Conservation (phyloP, 2,329 filamentous ascomycete genomes). For the Neonectria faginata region DNA sequence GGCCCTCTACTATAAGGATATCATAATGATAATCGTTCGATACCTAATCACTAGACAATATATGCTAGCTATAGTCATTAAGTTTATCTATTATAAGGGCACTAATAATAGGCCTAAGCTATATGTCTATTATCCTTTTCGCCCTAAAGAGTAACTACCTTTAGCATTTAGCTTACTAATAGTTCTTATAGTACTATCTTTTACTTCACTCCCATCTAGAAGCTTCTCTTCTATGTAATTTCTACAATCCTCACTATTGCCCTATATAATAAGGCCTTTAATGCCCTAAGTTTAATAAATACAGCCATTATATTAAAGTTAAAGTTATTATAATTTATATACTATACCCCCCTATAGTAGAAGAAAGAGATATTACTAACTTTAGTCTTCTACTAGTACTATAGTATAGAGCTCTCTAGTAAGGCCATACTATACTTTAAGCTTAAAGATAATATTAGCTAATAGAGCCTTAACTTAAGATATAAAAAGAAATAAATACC, state of each 20-base stretch:
- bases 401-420: neutral
- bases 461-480: neutral
- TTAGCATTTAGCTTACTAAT: slow-evolving; percentile 1
- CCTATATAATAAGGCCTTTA: neutral
- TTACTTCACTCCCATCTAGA: neutral
- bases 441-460: neutral
- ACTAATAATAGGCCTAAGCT: slow-evolving; percentile 46
- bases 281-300: neutral
- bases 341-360: neutral
- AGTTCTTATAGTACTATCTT: slow-evolving; percentile 16
- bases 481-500: neutral
- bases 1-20: slow-evolving; percentile 48
- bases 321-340: neutral
- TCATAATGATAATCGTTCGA: slow-evolving; percentile 46
- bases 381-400: neutral
- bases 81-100: slow-evolving; percentile 48
- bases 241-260: neutral
- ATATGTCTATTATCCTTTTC: slow-evolving; percentile 30
- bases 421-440: neutral
- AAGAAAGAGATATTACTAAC: neutral
- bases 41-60: slow-evolving; percentile 38
- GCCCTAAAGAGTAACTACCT: neutral
- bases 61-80: slow-evolving; percentile 45
- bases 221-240: neutral
- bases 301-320: neutral